Conservation (phyloP, 2,329 filamentous ascomycete species). For the Alternaria atra region DNA sequence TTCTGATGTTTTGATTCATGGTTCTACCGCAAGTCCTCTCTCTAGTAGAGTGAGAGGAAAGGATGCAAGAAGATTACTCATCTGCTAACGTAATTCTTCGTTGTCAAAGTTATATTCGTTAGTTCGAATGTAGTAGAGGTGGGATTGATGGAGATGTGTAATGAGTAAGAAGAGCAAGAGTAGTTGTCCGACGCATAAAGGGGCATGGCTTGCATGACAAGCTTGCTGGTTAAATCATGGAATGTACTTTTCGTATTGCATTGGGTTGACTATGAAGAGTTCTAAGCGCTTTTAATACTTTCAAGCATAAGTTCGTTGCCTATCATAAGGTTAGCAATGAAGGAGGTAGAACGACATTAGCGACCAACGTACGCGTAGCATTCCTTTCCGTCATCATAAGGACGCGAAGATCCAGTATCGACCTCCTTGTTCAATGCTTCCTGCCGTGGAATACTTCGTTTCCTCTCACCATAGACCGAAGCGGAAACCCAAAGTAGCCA, state of each 20-base stretch:
- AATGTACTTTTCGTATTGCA: background rate
- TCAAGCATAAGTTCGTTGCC: background rate
- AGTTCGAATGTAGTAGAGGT: background rate
- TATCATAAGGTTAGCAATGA: background rate
- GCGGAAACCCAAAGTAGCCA: conserved; percentile 46
- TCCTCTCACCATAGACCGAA: conserved; percentile 41
- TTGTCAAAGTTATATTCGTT: no score
- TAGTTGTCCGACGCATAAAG: background rate
- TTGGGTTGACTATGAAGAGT: background rate
- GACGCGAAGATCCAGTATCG: conserved; percentile 8
- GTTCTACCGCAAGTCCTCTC: no score
- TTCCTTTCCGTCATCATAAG: conserved; percentile 23
- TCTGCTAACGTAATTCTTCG: no score
- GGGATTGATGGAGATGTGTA: no score
- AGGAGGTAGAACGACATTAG: background rate
- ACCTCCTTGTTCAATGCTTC: conserved; percentile 18
- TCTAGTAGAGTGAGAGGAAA: no score
- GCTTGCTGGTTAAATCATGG: background rate
- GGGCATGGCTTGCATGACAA: background rate
- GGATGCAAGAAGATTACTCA: no score
- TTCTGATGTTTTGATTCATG: no score
- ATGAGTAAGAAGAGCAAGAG: background rate
- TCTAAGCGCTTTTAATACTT: background rate
- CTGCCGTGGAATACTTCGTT: conserved; percentile 10
- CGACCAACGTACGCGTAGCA: conserved; percentile 21